A percentile compares a stretch with the other conserved stretches of the same genome.
These are phyloP conservation scores for Helianthus tuberosus DNA, from an alignment of 129 eudicot genomes.

Conservation along the genomic window DNA sequence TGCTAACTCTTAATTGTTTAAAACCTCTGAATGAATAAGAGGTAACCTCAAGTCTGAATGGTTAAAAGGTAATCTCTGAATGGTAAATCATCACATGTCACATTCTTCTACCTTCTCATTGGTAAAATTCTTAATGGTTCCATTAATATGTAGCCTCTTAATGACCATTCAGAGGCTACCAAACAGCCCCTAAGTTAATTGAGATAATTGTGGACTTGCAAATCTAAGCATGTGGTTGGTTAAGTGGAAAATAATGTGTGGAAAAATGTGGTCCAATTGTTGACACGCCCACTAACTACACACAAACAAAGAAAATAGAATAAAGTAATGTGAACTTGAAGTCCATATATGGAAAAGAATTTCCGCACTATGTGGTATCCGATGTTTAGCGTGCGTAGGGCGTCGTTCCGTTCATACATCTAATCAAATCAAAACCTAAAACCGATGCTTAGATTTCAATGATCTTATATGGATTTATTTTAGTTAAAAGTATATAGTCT, in stretches of 20 bases:
- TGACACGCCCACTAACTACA: slow-evolving; percentile 22
- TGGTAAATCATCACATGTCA: too few species aligned
- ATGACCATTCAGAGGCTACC: too few species aligned
- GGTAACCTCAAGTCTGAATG: too few species aligned
- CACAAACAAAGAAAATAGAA: slow-evolving; percentile 19
- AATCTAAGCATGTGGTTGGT: not conserved
- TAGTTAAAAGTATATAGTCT: too few species aligned
- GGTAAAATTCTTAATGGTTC: too few species aligned
- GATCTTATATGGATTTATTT: too few species aligned
- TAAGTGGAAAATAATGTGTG: slow-evolving; percentile 10
- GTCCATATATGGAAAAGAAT: slow-evolving; percentile 25
- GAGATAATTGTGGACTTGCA: not conserved
- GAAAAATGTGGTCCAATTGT: slow-evolving; percentile 24
- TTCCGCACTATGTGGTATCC: slow-evolving; percentile 37
- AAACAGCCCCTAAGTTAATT: too few species aligned
- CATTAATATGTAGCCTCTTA: too few species aligned
- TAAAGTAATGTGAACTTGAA: not conserved
- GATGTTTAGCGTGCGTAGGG: slow-evolving; percentile 33
- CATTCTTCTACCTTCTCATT: too few species aligned
- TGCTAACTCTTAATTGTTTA: too few species aligned
- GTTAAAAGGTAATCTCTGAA: too few species aligned
- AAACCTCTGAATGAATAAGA: too few species aligned
- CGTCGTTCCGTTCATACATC: slow-evolving; percentile 28
- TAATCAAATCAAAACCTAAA: slow-evolving; percentile 2
- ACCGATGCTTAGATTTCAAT: not conserved